phyloP scores from a whole-genome alignment of 1,139 yeast genomes.

The Yamadazyma dushanensis region DNA sequence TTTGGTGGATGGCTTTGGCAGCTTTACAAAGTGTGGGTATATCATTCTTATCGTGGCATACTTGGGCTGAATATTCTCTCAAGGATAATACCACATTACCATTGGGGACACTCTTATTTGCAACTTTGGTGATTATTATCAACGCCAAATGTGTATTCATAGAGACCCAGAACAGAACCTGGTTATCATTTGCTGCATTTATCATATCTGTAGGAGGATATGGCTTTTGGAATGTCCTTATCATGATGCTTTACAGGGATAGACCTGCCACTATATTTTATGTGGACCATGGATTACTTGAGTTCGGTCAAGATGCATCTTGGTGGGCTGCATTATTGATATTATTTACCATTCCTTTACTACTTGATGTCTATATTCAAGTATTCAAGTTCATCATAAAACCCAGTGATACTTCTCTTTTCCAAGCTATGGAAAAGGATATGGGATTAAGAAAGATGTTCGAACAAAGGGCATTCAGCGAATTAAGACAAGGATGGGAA shows the following conservation, averaged over 20 bases:
- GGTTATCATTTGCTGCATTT: slow-evolving; percentile 69
- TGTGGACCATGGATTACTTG: slow-evolving; percentile 67
- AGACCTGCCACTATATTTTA: slow-evolving; percentile 65
- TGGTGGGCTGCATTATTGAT: slow-evolving; percentile 84
- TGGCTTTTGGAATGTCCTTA: slow-evolving; percentile 78
- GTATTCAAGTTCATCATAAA: slow-evolving; percentile 53
- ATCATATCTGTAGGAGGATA: slow-evolving; percentile 84
- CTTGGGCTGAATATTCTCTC: slow-evolving; percentile 69
- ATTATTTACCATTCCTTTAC: slow-evolving; percentile 54
- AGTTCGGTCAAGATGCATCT: slow-evolving; percentile 74
- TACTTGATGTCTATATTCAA: slow-evolving; percentile 66
- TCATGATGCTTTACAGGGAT: slow-evolving; percentile 65
- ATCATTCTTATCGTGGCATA: slow-evolving; percentile 62
- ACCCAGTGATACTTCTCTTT: slow-evolving; percentile 78
- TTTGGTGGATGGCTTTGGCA: slow-evolving; percentile 80
- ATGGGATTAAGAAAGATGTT: slow-evolving; percentile 63
- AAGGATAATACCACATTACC: slow-evolving; percentile 80
- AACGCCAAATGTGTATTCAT: slow-evolving; percentile 76
- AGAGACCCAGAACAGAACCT: slow-evolving; percentile 80
- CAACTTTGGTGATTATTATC: slow-evolving; percentile 69
- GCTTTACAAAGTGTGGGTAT: slow-evolving; percentile 71
- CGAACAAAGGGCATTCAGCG: slow-evolving; percentile 71
- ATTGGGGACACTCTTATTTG: slow-evolving; percentile 71
- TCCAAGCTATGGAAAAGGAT: slow-evolving; percentile 75
- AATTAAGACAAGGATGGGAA: slow-evolving; percentile 81